Evolutionary conservation across 202 grass and related monocot species (phyloP), one percentile per base, ranked within the genome.

Genomic region (Setaria viridis): DNA sequence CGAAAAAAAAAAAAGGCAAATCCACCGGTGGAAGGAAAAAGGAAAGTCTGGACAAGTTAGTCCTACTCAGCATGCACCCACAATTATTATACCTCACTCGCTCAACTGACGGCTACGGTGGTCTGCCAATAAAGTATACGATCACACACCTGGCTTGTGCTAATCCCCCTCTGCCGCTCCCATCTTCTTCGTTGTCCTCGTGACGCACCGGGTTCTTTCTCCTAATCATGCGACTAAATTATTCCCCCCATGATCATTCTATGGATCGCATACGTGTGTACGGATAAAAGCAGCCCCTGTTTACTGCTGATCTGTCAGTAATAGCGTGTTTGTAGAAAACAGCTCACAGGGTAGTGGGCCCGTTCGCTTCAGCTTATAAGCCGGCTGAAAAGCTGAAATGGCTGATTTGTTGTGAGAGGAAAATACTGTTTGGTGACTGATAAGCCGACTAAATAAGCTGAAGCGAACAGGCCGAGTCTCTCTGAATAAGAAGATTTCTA

Each of bases 61-160:
- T 84, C 80, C 80, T 76, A 76, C 62, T 87, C 85, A 77, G 76
- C 88, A 50, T 14, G 48, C 48, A 76, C 30, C 25, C 85, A 84
- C 80, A 89, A 76, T 65, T 55, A 84, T 84, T 71, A 71, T 55
- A 42, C 43, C 45, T 48, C 12, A 30, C 68, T 53, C 53, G 6
- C 35, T 62, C 66, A 54, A 76, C 80, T 50, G 77, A 21, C 85
- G 76, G 35, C 85, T 80, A 87, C 70, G 85, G 70, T 80, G 76
- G 76, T 41, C 70, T 75, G 19, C 46, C 70, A 41, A 84, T 70
- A 91, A 80, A 91, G 72, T 85, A 86, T 35, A 4, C 9, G 3
- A 37, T 20, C 37, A 13, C 62, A 39, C 19, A 80, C 47, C 56
- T 70, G 70, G 62, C 74, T 70, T 70, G 74, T 78, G 66, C 41